These are phyloP conservation scores for Blastobotrys americana DNA, from an alignment of 805 yeast genomes.

Conservation along the genomic window DNA sequence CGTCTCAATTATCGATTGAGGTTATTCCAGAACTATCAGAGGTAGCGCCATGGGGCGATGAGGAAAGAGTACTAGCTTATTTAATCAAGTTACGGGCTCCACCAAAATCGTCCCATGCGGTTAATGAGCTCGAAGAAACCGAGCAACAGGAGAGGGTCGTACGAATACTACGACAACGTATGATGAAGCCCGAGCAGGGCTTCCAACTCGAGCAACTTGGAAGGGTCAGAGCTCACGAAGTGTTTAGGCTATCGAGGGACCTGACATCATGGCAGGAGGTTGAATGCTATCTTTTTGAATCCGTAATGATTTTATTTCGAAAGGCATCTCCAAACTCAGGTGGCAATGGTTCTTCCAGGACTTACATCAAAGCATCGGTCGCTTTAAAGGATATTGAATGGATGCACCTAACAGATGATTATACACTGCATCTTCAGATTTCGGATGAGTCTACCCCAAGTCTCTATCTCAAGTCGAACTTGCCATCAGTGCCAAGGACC, in stretches of 20 bases:
- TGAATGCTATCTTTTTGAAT: constrained; percentile 14
- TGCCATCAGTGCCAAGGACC: not conserved
- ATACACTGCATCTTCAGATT: constrained; percentile 10
- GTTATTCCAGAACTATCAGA: not conserved
- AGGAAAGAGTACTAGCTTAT: not conserved
- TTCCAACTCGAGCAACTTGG: constrained; percentile 13
- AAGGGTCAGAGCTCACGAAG: constrained; percentile 8
- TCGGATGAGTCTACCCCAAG: not conserved
- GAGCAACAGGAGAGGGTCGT: no score
- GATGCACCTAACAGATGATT: constrained; percentile 7
- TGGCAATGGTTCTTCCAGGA: not conserved
- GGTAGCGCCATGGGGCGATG: not conserved
- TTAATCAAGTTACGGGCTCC: not conserved
- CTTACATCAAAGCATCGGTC: constrained; percentile 11
- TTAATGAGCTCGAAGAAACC: no score
- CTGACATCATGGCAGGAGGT: constrained; percentile 13
- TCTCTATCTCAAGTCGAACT: not conserved
- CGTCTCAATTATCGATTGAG: not conserved
- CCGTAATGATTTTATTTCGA: constrained; percentile 10
- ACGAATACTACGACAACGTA: not conserved
- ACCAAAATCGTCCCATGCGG: no score
- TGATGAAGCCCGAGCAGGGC: constrained; percentile 3
- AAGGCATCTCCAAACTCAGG: constrained; percentile 1
- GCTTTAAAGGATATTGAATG: constrained; percentile 5
- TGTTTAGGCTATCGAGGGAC: constrained; percentile 13